Evolutionary conservation across 2,329 filamentous ascomycete genomes (phyloP).

Genomic region (Scytalidium lignicola): DNA sequence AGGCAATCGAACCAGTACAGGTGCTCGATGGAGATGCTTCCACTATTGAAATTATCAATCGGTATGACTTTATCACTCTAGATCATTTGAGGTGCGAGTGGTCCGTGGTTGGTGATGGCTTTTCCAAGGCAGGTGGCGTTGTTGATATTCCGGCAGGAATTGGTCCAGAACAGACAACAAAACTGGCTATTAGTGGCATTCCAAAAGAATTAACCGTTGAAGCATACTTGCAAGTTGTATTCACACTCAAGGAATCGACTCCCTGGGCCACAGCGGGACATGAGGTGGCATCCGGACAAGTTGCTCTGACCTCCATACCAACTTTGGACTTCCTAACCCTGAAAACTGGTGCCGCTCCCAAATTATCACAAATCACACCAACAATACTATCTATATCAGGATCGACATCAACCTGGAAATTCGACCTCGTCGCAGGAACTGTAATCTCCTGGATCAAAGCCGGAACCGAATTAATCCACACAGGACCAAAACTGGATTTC

Average conservation of each 20-base stretch:
- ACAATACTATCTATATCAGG: conserved; percentile 14
- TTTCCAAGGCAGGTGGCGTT: conserved; percentile 16
- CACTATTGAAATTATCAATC: conserved; percentile 29
- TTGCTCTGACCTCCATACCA: conserved; percentile 29
- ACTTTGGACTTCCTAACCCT: conserved; percentile 18
- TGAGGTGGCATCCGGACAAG: conserved; percentile 45
- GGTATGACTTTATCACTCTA: conserved; percentile 49
- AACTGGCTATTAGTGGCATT: conserved; percentile 12
- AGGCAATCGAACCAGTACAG: conserved; percentile 35
- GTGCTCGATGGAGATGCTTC: conserved; percentile 16
- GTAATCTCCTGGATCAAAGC: conserved; percentile 37
- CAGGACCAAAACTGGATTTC: conserved; percentile 46
- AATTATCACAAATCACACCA: conserved; percentile 21
- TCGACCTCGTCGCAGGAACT: conserved; percentile 38
- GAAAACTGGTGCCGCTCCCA: conserved; percentile 11
- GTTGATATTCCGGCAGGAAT: conserved; percentile 39
- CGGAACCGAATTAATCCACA: conserved; percentile 36
- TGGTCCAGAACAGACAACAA: conserved; percentile 27
- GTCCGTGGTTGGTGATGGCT: conserved; percentile 26
- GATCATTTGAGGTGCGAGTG: conserved; percentile 44
- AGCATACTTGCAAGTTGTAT: conserved; percentile 43
- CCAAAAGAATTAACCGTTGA: conserved; percentile 26
- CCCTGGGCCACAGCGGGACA: conserved; percentile 49
- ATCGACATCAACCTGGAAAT: conserved; percentile 33
- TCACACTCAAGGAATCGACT: conserved; percentile 37